Evolutionary conservation across 306 rosid genomes (phyloP).

Genomic region (Trifolium fragiferum): DNA sequence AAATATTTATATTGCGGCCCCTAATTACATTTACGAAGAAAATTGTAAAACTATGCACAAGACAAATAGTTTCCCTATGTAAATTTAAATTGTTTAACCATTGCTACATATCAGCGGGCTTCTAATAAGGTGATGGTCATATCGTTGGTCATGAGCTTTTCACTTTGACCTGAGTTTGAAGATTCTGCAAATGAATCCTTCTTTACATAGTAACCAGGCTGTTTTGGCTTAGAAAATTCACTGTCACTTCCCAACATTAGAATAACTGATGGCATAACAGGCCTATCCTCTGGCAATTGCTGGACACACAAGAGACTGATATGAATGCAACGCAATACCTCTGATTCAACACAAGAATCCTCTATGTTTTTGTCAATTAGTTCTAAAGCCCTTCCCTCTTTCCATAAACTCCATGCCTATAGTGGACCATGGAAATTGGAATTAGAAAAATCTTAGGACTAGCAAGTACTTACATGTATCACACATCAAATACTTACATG

Average conservation of each 20-base stretch:
- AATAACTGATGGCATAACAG: constrained; percentile 45
- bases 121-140: constrained; percentile 33
- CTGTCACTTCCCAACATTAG: constrained; percentile 49
- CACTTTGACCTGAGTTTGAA: constrained; percentile 30
- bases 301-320: constrained; percentile 61
- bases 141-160: constrained; percentile 33
- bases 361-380: constrained; percentile 45
- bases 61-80: too few species aligned
- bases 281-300: constrained; percentile 49
- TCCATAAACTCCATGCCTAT: constrained; percentile 65
- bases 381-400: constrained; percentile 47
- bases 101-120: not conserved
- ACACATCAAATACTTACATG: constrained; percentile 48
- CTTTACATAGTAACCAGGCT: constrained; percentile 53
- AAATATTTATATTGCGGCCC: too few species aligned
- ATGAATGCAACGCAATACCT: constrained; percentile 56
- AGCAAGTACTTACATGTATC: not conserved
- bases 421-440: not conserved
- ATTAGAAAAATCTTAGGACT: not conserved
- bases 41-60: too few species aligned
- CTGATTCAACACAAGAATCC: constrained; percentile 32
- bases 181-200: constrained; percentile 1
- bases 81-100: not conserved
- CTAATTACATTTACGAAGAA: too few species aligned
- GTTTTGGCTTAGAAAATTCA: constrained; percentile 52